Conservation (phyloP, 768 basidiomycete species). For the Kwoniella newhampshirensis region DNA sequence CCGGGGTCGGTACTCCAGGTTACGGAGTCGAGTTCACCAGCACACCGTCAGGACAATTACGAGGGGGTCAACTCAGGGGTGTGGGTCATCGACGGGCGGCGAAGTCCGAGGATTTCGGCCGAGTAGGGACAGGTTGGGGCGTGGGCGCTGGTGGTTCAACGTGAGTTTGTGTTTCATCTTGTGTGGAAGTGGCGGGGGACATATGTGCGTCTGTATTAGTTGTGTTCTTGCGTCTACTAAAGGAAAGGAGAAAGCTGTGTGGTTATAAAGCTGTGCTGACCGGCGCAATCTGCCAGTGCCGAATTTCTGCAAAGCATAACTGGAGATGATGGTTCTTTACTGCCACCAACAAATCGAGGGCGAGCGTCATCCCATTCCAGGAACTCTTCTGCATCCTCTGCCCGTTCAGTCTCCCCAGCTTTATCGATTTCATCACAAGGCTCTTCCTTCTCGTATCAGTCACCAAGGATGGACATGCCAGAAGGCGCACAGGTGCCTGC, state of each 20-base stretch:
- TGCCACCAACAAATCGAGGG: conserved; percentile 36
- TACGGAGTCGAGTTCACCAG: conserved; percentile 40
- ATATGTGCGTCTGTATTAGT: background rate
- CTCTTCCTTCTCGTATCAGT: conserved; percentile 30
- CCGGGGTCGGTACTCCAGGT: conserved; percentile 45
- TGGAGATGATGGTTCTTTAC: conserved; percentile 42
- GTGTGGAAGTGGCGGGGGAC: conserved; percentile 3
- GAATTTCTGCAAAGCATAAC: conserved; percentile 48
- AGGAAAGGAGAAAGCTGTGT: conserved; percentile 2
- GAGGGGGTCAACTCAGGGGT: conserved; percentile 23
- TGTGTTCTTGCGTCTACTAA: background rate
- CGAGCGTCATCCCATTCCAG: conserved; percentile 37
- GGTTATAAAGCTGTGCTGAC: conserved; percentile 9
- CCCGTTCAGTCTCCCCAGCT: conserved; percentile 41
- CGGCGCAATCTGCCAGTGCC: conserved; percentile 18
- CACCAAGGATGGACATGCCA: conserved; percentile 39
- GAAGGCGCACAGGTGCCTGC: conserved; percentile 20
- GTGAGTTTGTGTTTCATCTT: conserved; percentile 26
- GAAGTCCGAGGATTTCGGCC: conserved; percentile 65
- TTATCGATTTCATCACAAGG: conserved; percentile 42
- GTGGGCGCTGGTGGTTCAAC: conserved; percentile 44
- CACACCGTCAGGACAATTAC: conserved; percentile 10
- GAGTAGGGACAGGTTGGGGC: conserved; percentile 38
- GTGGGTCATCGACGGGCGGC: conserved; percentile 58
- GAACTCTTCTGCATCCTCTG: conserved; percentile 43